A percentile compares a stretch with the other conserved stretches of the same genome.
These are phyloP conservation scores for Beta lomatogona DNA, from an alignment of 179 eudicot genomes.

Conservation along the genomic window DNA sequence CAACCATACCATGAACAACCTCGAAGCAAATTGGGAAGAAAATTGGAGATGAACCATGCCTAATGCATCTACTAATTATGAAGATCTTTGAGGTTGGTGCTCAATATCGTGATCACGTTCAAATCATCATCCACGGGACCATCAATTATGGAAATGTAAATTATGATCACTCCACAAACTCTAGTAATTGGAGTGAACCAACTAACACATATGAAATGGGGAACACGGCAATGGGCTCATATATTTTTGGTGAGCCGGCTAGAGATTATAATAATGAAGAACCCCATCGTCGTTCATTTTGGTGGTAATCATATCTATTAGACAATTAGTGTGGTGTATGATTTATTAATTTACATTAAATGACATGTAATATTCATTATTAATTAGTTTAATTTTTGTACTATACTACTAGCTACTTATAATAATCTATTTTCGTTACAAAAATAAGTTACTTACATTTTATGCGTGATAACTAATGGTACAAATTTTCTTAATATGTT, in stretches of 20 bases:
- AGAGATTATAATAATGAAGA: not conserved
- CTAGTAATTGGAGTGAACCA: not conserved
- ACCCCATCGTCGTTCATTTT: not conserved
- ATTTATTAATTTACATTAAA: too few relatives aligned
- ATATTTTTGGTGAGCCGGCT: not conserved
- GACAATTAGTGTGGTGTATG: not conserved
- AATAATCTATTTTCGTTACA: too few relatives aligned
- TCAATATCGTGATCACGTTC: not conserved
- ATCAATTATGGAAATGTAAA: conserved; percentile 2
- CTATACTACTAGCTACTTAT: too few relatives aligned
- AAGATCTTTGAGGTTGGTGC: not conserved
- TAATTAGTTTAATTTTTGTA: too few relatives aligned
- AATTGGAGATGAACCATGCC: not conserved
- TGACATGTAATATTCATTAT: too few relatives aligned
- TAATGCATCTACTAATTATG: not conserved
- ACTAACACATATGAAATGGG: not conserved
- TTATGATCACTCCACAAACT: not conserved
- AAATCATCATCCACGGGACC: conserved; percentile 15
- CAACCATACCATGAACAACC: not conserved
- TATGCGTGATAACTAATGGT: too few relatives aligned
- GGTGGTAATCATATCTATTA: not conserved
- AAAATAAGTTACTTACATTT: too few relatives aligned
- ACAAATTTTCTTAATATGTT: too few relatives aligned
- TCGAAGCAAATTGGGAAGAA: not conserved
- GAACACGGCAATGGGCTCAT: not conserved